Percentiles rank a stretch among this genome's conserved stretches.
phyloP scores from a whole-genome alignment of 1,139 yeast species.

The Yamadazyma kanchanaburiensis region DNA sequence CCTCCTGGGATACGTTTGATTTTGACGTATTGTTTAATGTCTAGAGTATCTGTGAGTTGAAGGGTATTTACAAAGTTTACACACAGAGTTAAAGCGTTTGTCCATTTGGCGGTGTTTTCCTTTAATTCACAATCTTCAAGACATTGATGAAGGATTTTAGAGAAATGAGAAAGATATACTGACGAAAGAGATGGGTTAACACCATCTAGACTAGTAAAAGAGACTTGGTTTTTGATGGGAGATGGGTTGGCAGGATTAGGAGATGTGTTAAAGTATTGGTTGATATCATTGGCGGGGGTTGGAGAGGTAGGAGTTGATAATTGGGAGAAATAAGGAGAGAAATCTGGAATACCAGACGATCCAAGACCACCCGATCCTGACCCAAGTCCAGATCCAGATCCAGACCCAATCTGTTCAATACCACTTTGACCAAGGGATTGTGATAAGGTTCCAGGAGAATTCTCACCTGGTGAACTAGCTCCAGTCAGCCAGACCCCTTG shows the following conservation, averaged over 20 bases:
- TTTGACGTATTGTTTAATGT: slow-evolving; percentile 83
- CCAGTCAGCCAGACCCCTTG: no score
- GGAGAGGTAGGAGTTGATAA: not conserved
- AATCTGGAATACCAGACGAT: slow-evolving; percentile 1
- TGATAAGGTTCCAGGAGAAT: slow-evolving; percentile 7
- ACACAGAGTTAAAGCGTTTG: slow-evolving; percentile 20
- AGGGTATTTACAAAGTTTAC: slow-evolving; percentile 26
- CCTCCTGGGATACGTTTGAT: slow-evolving; percentile 84
- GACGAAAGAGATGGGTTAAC: slow-evolving; percentile 5
- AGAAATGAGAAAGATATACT: slow-evolving; percentile 23
- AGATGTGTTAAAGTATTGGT: slow-evolving; percentile 2
- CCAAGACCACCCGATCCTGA: slow-evolving; percentile 2
- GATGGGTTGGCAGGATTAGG: slow-evolving; percentile 6
- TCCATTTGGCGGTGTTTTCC: slow-evolving; percentile 44
- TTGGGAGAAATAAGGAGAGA: slow-evolving; percentile 1
- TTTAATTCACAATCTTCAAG: slow-evolving; percentile 52
- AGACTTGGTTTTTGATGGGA: no score
- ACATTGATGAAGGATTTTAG: slow-evolving; percentile 56
- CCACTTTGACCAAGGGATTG: slow-evolving; percentile 5
- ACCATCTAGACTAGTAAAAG: no score
- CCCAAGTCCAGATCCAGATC: no score
- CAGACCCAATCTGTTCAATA: slow-evolving; percentile 2
- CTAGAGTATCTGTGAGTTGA: slow-evolving; percentile 66
- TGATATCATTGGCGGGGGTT: slow-evolving; percentile 7
- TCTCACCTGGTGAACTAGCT: slow-evolving; percentile 12